Evolutionary conservation across 495 filamentous ascomycete genomes (phyloP).

Genomic region (Talaromyces adpressus): DNA sequence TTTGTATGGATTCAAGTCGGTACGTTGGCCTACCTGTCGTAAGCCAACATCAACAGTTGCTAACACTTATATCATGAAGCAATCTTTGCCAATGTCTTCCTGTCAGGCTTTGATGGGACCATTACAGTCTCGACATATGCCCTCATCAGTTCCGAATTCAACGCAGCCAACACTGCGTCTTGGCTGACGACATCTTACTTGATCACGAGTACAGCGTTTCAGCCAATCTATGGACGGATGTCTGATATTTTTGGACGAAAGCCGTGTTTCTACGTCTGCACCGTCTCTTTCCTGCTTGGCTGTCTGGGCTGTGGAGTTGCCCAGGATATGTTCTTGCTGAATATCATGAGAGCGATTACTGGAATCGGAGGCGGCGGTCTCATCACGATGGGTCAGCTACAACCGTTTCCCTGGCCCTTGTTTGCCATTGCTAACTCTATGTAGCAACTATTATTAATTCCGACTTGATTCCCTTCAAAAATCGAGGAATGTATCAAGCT

Average conservation of each 20-base stretch:
- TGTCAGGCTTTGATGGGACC: constrained; percentile 59
- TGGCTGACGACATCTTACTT: constrained; percentile 64
- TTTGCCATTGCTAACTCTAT: not conserved
- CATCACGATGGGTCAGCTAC: constrained; percentile 51
- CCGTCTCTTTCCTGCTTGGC: constrained; percentile 36
- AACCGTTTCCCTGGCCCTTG: not conserved
- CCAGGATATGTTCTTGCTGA: constrained; percentile 53
- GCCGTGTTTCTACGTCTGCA: constrained; percentile 33
- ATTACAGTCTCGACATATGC: constrained; percentile 62
- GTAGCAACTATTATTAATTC: constrained; percentile 58
- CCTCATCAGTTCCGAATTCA: constrained; percentile 63
- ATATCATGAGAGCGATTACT: constrained; percentile 72
- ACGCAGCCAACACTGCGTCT: constrained; percentile 51
- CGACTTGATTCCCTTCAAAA: constrained; percentile 57
- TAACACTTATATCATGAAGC: constrained; percentile 14
- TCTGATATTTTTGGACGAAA: constrained; percentile 40
- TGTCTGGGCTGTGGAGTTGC: constrained; percentile 43
- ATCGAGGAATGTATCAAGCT: constrained; percentile 58
- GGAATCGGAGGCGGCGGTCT: constrained; percentile 55
- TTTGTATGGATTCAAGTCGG: constrained; percentile 42
- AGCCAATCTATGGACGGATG: constrained; percentile 43
- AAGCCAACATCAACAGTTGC: not conserved
- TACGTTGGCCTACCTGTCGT: constrained; percentile 11
- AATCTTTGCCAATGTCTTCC: constrained; percentile 60
- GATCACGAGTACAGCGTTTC: constrained; percentile 56